Conservation (phyloP, 371 early-diverging fungal species). For the Rhizomucor miehei region DNA sequence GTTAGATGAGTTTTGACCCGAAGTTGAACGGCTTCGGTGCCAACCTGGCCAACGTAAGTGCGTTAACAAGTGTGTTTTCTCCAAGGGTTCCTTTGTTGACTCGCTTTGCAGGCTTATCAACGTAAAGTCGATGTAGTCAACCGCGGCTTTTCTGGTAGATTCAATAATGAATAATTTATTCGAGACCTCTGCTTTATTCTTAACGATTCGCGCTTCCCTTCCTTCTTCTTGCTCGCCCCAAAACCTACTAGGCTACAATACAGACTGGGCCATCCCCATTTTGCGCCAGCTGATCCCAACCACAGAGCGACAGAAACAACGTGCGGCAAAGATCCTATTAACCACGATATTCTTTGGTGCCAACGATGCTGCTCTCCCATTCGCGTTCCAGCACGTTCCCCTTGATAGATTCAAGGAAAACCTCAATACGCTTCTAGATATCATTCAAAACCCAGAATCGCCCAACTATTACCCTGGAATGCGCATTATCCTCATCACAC, state of each 20-base stretch:
- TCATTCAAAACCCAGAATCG: conserved; percentile 50
- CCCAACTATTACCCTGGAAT: conserved; percentile 53
- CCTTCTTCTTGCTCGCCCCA: no score
- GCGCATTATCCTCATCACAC: conserved; percentile 70
- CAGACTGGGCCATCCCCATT: conserved; percentile 64
- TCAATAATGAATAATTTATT: no score
- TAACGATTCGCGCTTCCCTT: no score
- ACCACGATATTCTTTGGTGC: conserved; percentile 81
- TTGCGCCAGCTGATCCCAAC: conserved; percentile 56
- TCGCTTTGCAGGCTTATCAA: conserved; percentile 62
- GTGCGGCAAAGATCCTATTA: conserved; percentile 44
- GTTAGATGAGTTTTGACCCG: conserved; percentile 63
- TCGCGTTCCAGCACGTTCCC: conserved; percentile 62
- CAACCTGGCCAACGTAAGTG: conserved; percentile 51
- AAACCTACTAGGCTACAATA: conserved; percentile 79
- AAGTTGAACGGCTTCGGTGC: conserved; percentile 67
- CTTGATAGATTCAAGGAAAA: conserved; percentile 60
- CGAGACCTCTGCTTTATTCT: no score
- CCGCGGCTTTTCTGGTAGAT: conserved; percentile 72
- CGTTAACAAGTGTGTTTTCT: not conserved
- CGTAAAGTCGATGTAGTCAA: conserved; percentile 78
- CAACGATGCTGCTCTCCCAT: conserved; percentile 73
- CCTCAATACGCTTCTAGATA: conserved; percentile 49
- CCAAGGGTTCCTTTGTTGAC: no score
- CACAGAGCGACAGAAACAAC: conserved; percentile 23